Conservation (phyloP, 306 rosid genomes). For the Spatholobus suberectus region DNA sequence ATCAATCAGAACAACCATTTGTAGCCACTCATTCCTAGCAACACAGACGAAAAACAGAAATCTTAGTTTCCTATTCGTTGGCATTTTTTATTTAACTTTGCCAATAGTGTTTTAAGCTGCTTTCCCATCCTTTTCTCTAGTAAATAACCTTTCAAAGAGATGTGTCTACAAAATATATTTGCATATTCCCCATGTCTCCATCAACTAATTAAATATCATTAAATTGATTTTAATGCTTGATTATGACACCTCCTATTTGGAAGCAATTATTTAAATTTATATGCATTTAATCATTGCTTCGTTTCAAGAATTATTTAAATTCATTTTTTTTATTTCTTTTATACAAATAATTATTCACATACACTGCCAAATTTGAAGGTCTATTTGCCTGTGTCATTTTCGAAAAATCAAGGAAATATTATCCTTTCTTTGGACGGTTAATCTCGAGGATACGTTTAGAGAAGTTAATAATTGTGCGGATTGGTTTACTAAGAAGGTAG, state of each 20-base stretch:
- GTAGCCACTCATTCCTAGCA: constrained; percentile 45
- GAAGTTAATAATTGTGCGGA: background rate
- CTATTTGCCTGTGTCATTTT: background rate
- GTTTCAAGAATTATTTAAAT: background rate
- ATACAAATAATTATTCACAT: background rate
- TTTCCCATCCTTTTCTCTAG: constrained; percentile 18
- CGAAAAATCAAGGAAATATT: background rate
- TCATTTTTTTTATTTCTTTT: background rate
- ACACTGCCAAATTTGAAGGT: background rate
- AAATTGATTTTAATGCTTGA: background rate
- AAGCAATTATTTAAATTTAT: background rate
- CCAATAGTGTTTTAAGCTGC: background rate
- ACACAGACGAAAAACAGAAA: background rate
- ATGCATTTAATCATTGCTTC: background rate
- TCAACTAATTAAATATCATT: background rate
- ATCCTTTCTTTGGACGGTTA: background rate
- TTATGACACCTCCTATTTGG: background rate
- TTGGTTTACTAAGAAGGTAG: background rate
- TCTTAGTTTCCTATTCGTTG: constrained; percentile 36
- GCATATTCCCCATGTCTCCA: background rate
- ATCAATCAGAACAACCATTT: constrained; percentile 7
- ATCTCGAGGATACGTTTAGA: background rate
- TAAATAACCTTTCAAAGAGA: background rate
- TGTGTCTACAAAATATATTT: constrained; percentile 10
- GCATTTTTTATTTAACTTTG: constrained; percentile 9